These are phyloP conservation scores for Fusarium pseudograminearum DNA, from an alignment of 2,329 filamentous ascomycete genomes.

Conservation along the genomic window DNA sequence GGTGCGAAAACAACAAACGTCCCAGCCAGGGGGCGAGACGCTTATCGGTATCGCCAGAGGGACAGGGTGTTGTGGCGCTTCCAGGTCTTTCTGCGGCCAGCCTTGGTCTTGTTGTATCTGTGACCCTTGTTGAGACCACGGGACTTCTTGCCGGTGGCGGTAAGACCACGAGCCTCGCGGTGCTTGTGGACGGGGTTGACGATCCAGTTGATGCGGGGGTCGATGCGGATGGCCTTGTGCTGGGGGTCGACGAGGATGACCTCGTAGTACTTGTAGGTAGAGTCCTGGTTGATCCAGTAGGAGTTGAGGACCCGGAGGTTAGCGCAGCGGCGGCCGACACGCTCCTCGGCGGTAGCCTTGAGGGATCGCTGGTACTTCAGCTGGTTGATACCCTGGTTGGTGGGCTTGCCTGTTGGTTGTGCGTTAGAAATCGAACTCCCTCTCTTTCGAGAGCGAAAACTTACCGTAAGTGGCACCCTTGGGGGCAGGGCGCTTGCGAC, in stretches of 20 bases:
- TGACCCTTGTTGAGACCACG: constrained; percentile 99
- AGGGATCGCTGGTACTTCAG: constrained; percentile 99
- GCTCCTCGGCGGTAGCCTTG: constrained; percentile 97
- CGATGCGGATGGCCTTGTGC: constrained; percentile 99
- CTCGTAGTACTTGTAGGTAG: constrained; percentile 99
- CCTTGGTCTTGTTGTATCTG: constrained; percentile 97
- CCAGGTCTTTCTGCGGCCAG: constrained; percentile 99
- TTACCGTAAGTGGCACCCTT: constrained; percentile 99
- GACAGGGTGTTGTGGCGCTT: constrained; percentile 99
- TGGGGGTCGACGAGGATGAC: constrained; percentile 99
- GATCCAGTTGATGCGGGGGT: constrained; percentile 99
- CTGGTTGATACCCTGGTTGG: constrained; percentile 99
- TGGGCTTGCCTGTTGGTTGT: constrained; percentile 86
- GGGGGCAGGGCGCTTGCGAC: constrained; percentile 94
- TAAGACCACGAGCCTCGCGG: constrained; percentile 97
- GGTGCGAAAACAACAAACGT: constrained; percentile 23
- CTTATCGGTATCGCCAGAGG: constrained; percentile 96
- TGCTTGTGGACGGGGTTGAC: constrained; percentile 99
- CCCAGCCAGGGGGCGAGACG: constrained; percentile 35
- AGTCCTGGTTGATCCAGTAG: constrained; percentile 99
- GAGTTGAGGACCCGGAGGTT: constrained; percentile 99
- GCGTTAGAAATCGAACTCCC: constrained; percentile 38
- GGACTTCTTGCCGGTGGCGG: constrained; percentile 99
- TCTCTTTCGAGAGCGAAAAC: constrained; percentile 50
- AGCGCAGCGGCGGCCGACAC: constrained; percentile 98